phyloP scores from a whole-genome alignment of 768 basidiomycete genomes.

The Podaxis sp. region DNA sequence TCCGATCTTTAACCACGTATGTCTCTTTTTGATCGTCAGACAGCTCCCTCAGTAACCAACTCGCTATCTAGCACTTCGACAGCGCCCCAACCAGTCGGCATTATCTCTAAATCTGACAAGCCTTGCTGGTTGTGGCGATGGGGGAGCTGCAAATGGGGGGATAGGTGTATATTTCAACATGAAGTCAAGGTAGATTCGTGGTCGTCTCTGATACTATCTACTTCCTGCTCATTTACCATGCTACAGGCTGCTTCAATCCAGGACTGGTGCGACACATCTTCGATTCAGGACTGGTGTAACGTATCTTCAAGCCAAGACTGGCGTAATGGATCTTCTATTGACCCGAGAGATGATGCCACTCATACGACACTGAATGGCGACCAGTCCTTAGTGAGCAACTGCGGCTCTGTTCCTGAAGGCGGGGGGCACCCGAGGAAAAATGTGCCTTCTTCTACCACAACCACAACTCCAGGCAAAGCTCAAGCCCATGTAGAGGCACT shows the following conservation, averaged over 20 bases:
- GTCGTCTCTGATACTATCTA: background rate
- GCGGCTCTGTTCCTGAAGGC: background rate
- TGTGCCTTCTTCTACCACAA: background rate
- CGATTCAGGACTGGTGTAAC: background rate
- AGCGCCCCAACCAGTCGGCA: background rate
- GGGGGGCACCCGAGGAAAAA: background rate
- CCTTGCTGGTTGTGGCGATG: constrained; percentile 3
- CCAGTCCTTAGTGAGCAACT: background rate
- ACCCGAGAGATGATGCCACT: background rate
- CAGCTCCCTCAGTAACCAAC: background rate
- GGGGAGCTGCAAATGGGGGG: constrained; percentile 12
- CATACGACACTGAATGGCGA: background rate
- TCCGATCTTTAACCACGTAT: background rate
- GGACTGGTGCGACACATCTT: background rate
- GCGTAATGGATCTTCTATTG: background rate
- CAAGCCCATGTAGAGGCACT: background rate
- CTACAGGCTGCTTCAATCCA: background rate
- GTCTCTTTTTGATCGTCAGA: background rate
- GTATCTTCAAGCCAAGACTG: background rate
- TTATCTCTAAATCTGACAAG: background rate
- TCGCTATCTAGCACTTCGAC: background rate
- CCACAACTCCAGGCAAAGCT: background rate
- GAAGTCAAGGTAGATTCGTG: constrained; percentile 3
- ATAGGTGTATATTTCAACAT: constrained; percentile 8
- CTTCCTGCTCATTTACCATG: background rate